phyloP scores from a whole-genome alignment of 2,329 filamentous ascomycete species.

The Mycosphaerella arachidis region DNA sequence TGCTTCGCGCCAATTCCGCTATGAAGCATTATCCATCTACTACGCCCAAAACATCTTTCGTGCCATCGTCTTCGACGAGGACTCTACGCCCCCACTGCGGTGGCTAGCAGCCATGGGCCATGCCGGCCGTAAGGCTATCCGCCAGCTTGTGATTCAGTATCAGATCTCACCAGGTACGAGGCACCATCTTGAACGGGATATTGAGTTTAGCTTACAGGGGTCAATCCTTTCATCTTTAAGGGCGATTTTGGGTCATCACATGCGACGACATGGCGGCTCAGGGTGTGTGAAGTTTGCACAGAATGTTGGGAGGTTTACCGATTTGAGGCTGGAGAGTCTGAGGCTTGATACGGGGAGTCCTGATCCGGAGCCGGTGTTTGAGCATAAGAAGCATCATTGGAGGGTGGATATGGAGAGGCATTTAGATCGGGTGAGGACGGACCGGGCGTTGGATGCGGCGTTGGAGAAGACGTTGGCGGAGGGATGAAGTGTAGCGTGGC shows the following conservation, averaged over 20 bases:
- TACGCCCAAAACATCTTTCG: conserved; percentile 4
- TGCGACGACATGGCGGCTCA: neutral
- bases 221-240: neutral
- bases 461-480: neutral
- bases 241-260: neutral
- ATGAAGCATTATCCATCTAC: conserved; percentile 4
- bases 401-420: conserved; percentile 3
- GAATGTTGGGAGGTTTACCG: neutral
- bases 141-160: neutral
- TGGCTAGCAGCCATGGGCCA: neutral
- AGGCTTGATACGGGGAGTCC: neutral
- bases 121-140: neutral
- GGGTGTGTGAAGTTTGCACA: neutral
- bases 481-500: neutral
- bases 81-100: neutral
- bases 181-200: neutral
- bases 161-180: neutral
- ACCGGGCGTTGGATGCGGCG: neutral
- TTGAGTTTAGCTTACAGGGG: neutral
- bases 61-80: conserved; percentile 3
- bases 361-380: neutral
- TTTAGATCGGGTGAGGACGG: neutral
- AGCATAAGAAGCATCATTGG: conserved; percentile 5
- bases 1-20: conserved; percentile 1
- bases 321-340: neutral